These are phyloP conservation scores for Microsporum canis DNA, from an alignment of 2,329 filamentous ascomycete genomes.

Conservation along the genomic window DNA sequence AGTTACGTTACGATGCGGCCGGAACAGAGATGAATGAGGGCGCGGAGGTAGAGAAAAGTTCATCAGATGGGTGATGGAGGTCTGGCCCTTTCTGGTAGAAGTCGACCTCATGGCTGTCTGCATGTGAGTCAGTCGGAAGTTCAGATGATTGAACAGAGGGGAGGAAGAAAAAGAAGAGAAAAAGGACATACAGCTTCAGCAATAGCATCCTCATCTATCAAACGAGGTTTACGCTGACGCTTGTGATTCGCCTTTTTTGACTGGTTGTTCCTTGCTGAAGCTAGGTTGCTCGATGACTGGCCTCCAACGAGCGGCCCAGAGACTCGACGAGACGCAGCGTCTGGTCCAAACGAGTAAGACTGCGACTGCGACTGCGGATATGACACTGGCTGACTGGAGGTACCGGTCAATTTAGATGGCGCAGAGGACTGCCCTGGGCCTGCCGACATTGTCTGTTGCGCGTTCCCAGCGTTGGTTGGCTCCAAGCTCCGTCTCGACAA, in stretches of 20 bases:
- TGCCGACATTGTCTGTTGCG: conserved; percentile 30
- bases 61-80: conserved; percentile 92
- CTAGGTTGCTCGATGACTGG: conserved; percentile 26
- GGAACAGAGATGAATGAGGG: conserved; percentile 45
- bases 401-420: conserved; percentile 32
- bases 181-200: conserved; percentile 61
- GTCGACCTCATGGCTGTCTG: conserved; percentile 53
- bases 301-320: conserved; percentile 33
- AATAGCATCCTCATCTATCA: conserved; percentile 76
- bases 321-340: conserved; percentile 29
- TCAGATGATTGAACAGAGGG: background rate
- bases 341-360: conserved; percentile 20
- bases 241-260: conserved; percentile 70
- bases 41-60: conserved; percentile 75
- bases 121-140: conserved; percentile 7
- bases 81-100: conserved; percentile 74
- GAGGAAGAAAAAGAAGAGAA: background rate
- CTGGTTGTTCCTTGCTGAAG: conserved; percentile 57
- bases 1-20: conserved; percentile 57
- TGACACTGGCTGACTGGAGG: conserved; percentile 24
- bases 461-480: background rate
- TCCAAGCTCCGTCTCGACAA: background rate
- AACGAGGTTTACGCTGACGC: conserved; percentile 59
- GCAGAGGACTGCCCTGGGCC: conserved; percentile 26
- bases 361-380: conserved; percentile 24